Conservation (phyloP, 805 yeast species). For the Suhomyces sp. region DNA sequence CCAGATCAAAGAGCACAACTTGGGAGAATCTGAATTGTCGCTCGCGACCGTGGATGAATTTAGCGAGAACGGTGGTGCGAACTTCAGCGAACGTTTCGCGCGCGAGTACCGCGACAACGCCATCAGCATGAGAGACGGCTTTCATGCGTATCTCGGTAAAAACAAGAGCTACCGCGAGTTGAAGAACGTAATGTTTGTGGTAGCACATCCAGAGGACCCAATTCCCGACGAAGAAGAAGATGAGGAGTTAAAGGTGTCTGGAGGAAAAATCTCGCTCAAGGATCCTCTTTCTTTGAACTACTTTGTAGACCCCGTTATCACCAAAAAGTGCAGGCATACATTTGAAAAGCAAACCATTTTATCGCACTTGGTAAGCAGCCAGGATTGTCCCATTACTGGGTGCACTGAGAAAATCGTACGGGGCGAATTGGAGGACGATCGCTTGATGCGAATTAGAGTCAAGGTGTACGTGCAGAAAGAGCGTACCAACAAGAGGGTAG, state of each 20-base stretch:
- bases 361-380: conserved; percentile 22
- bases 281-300: conserved; percentile 63
- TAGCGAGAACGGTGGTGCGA: conserved; percentile 8
- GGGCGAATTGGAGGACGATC: conserved; percentile 44
- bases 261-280: conserved; percentile 64
- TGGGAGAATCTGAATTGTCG: conserved; percentile 20
- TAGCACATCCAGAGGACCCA: conserved; percentile 60
- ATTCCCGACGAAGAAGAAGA: conserved; percentile 52
- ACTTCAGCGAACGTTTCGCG: conserved; percentile 10
- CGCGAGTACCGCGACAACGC: conserved; percentile 5
- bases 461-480: conserved; percentile 25
- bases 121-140: conserved; percentile 5
- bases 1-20: conserved; percentile 16
- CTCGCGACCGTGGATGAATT: conserved; percentile 21
- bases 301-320: conserved; percentile 55
- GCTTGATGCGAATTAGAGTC: conserved; percentile 55
- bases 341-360: conserved; percentile 51
- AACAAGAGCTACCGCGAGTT: conserved; percentile 24
- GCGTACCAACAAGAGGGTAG: background rate
- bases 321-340: conserved; percentile 57
- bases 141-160: conserved; percentile 6
- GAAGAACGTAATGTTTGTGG: conserved; percentile 45
- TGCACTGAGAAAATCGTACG: conserved; percentile 40
- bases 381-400: conserved; percentile 58
- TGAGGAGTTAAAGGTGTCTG: conserved; percentile 64